Evolutionary conservation across 2,329 filamentous ascomycete genomes (phyloP).

Genomic region (Penicillium sp.): DNA sequence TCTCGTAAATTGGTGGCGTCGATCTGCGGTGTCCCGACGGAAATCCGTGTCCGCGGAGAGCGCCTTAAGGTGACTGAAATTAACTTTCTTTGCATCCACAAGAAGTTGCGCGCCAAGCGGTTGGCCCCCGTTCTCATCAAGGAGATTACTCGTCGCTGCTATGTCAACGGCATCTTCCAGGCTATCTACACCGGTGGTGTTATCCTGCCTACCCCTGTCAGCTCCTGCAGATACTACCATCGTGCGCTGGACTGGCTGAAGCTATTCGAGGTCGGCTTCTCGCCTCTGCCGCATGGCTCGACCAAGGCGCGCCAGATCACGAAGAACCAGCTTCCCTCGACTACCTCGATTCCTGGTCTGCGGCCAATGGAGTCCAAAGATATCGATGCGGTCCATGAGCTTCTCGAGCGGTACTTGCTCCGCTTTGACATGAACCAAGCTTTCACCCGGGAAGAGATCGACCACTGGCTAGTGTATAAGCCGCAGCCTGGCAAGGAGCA

Average conservation of each 20-base stretch:
- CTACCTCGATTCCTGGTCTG: constrained; percentile 74
- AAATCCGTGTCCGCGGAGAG: constrained; percentile 78
- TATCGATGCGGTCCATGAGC: constrained; percentile 72
- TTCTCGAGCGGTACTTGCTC: constrained; percentile 77
- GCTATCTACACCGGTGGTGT: constrained; percentile 95
- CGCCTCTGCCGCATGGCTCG: constrained; percentile 79
- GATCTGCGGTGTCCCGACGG: constrained; percentile 90
- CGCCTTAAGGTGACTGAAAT: constrained; percentile 83
- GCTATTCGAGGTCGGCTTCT: constrained; percentile 93
- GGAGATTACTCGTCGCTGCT: constrained; percentile 92
- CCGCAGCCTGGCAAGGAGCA: constrained; percentile 70
- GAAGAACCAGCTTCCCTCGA: constrained; percentile 81
- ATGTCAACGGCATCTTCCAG: constrained; percentile 85
- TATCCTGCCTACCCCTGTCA: constrained; percentile 87
- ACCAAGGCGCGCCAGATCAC: constrained; percentile 85
- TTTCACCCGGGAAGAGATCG: constrained; percentile 78
- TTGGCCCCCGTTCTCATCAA: constrained; percentile 95
- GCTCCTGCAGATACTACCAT: constrained; percentile 94
- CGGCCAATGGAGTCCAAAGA: constrained; percentile 82
- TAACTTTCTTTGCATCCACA: constrained; percentile 98
- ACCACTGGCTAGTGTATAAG: constrained; percentile 85
- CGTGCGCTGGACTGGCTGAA: constrained; percentile 95
- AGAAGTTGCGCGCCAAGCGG: constrained; percentile 92
- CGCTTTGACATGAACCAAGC: constrained; percentile 85
- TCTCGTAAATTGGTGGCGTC: constrained; percentile 91